Evolutionary conservation across 164 flowering plant genomes (phyloP).

Genomic region (Taxillus chinensis): DNA sequence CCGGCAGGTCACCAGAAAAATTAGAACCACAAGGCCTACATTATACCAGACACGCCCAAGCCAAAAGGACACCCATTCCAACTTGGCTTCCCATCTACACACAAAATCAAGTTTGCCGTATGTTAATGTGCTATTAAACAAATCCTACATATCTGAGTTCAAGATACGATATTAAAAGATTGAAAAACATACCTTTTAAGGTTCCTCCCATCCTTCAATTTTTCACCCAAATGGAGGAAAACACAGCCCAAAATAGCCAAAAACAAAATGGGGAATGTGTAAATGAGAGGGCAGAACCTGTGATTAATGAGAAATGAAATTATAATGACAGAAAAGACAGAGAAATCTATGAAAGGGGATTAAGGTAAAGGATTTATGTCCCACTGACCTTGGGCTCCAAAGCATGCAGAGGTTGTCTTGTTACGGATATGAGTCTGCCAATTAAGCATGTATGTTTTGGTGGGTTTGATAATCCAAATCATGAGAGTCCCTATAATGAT

Average conservation of each 20-base stretch:
- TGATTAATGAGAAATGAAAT: not conserved
- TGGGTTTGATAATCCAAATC: not conserved
- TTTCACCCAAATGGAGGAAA: slow-evolving; percentile 13
- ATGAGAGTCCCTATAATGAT: not conserved
- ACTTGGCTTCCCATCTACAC: slow-evolving; percentile 37
- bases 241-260: slow-evolving; percentile 11
- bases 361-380: too few species aligned
- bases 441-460: not conserved
- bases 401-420: slow-evolving; percentile 30
- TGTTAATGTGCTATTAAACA: too few species aligned
- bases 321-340: not conserved
- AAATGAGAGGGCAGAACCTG: slow-evolving; percentile 2
- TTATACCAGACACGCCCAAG: slow-evolving; percentile 45
- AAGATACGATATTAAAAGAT: too few species aligned
- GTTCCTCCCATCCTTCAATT: not conserved
- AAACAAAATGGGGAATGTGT: slow-evolving; percentile 13
- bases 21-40: slow-evolving; percentile 48
- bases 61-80: slow-evolving; percentile 30
- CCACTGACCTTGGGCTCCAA: slow-evolving; percentile 30
- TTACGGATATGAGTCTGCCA: not conserved
- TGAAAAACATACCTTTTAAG: not conserved
- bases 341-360: not conserved
- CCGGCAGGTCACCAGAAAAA: slow-evolving; percentile 35
- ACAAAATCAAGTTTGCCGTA: too few species aligned
- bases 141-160: too few species aligned